phyloP scores from a whole-genome alignment of 2,329 filamentous ascomycete genomes.

The Pseudogymnoascus sp. region DNA sequence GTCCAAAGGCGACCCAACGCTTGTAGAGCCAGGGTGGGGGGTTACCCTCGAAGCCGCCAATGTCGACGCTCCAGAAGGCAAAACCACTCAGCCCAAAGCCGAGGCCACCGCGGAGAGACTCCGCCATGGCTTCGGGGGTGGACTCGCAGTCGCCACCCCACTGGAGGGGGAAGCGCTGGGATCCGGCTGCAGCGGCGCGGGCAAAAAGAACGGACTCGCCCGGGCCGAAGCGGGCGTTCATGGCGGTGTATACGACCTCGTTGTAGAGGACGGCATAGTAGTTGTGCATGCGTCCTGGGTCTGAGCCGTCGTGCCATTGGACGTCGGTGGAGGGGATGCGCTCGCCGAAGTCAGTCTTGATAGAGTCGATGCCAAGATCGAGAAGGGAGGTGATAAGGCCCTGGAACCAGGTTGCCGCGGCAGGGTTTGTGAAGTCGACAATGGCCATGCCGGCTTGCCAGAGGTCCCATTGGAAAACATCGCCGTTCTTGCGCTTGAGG shows the following conservation, averaged over 20 bases:
- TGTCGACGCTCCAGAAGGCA: conserved; percentile 53
- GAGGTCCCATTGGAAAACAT: conserved; percentile 55
- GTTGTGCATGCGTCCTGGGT: conserved; percentile 54
- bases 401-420: conserved; percentile 46
- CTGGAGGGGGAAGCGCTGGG: conserved; percentile 49
- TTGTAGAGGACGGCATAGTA: conserved; percentile 56
- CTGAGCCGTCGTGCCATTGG: conserved; percentile 42
- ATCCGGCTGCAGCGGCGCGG: conserved; percentile 48
- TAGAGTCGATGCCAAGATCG: conserved; percentile 49
- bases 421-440: conserved; percentile 55
- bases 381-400: conserved; percentile 44
- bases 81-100: conserved; percentile 48
- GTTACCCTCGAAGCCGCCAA: conserved; percentile 53
- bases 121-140: conserved; percentile 53
- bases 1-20: conserved; percentile 54
- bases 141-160: conserved; percentile 58
- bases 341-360: conserved; percentile 58
- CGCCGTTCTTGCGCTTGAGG: conserved; percentile 48
- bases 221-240: conserved; percentile 39
- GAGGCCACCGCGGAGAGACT: conserved; percentile 50
- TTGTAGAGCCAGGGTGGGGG: conserved; percentile 53
- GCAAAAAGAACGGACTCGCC: conserved; percentile 49
- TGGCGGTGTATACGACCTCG: conserved; percentile 47
- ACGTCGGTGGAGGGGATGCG: conserved; percentile 48
- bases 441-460: conserved; percentile 58